Evolutionary conservation across 176 grass and related monocot genomes (phyloP).

Genomic region (Zoysia japonica): DNA sequence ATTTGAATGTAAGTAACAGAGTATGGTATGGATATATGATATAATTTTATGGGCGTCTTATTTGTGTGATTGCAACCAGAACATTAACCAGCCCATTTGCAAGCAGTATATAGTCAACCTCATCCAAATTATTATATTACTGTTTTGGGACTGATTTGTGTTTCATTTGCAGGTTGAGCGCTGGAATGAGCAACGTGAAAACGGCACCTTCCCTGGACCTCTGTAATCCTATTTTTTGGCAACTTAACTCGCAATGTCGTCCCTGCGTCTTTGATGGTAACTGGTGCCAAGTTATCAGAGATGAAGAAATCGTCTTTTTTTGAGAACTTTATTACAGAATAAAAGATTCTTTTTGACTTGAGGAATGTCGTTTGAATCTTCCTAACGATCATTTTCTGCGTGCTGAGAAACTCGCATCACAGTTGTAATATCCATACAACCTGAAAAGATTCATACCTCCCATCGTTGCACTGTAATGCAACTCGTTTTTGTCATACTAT

Average conservation of each 20-base stretch:
- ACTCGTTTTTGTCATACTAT: too few relatives aligned
- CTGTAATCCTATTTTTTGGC: slow-evolving; percentile 31
- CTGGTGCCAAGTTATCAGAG: slow-evolving; percentile 26
- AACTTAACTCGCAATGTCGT: not conserved
- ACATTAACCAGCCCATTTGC: not conserved
- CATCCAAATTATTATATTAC: too few relatives aligned
- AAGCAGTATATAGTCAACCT: not conserved
- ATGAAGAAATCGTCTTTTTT: slow-evolving; percentile 30
- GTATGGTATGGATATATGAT: too few relatives aligned
- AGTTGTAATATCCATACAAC: not conserved
- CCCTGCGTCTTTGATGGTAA: slow-evolving; percentile 17
- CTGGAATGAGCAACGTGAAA: slow-evolving; percentile 94
- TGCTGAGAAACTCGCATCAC: slow-evolving; percentile 6
- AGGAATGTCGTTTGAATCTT: not conserved
- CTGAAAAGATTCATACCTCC: not conserved
- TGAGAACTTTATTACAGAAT: slow-evolving; percentile 21
- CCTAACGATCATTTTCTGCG: not conserved
- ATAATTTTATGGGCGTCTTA: too few relatives aligned
- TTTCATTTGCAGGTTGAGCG: slow-evolving; percentile 69
- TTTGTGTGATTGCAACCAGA: not conserved
- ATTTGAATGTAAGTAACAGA: not conserved
- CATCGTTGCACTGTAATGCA: too few relatives aligned
- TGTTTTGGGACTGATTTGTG: not conserved
- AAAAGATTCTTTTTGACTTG: slow-evolving; percentile 36
- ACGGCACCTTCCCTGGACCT: slow-evolving; percentile 85